Evolutionary conservation across 495 filamentous ascomycete species (phyloP).

Genomic region (Tuber borchii): DNA sequence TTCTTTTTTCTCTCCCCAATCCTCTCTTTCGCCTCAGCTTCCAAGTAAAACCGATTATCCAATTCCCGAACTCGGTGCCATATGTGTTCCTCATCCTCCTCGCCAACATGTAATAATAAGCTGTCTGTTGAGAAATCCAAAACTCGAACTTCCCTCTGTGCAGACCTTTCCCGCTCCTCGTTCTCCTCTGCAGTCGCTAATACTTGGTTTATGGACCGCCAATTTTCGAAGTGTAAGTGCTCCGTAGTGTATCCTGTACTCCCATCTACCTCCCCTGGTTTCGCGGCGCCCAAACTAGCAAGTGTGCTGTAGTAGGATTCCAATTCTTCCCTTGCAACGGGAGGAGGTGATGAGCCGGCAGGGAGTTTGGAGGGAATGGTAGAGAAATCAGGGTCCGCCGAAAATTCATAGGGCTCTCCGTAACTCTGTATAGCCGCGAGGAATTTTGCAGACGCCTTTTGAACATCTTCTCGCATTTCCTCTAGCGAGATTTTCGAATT

Average conservation of each 20-base stretch:
- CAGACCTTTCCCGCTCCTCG: background rate
- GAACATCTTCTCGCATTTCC: background rate
- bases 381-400: background rate
- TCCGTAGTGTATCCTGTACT: background rate
- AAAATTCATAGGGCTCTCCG: background rate
- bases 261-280: background rate
- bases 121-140: background rate
- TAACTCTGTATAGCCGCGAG: background rate
- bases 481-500: background rate
- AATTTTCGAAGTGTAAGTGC: conserved; percentile 1
- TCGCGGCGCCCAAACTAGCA: background rate
- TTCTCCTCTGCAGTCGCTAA: background rate
- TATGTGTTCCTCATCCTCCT: background rate
- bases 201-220: background rate
- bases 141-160: background rate
- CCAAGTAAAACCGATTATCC: background rate
- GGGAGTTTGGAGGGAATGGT: conserved; percentile 3
- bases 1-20: background rate
- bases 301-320: background rate
- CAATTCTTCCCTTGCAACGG: background rate
- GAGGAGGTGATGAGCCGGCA: background rate
- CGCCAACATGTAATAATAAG: background rate
- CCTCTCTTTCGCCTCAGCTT: background rate
- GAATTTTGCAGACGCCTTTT: background rate
- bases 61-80: background rate